A percentile compares a stretch with the other conserved stretches of the same genome.
Conservation (phyloP, 1,139 yeast species). For the Blastobotrys indianensis region DNA sequence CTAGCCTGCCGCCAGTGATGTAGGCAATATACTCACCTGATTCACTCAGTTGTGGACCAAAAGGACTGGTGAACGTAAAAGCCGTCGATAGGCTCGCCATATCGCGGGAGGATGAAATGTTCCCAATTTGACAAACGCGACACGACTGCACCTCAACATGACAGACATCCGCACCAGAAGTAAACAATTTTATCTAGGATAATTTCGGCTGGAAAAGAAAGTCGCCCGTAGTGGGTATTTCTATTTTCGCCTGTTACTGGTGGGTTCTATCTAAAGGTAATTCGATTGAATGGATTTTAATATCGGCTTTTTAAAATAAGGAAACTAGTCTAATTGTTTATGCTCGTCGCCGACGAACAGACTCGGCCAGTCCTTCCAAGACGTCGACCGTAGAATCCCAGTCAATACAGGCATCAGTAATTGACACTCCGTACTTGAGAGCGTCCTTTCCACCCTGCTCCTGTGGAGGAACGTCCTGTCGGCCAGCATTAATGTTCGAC, state of each 20-base stretch:
- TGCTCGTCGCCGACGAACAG: conserved; percentile 71
- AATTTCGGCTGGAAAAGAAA: no score
- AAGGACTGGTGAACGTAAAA: conserved; percentile 14
- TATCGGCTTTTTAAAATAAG: background rate
- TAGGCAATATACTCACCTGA: conserved; percentile 23
- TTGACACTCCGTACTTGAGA: conserved; percentile 85
- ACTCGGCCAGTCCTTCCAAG: conserved; percentile 63
- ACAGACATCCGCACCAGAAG: no score
- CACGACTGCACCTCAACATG: no score
- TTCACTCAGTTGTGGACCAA: conserved; percentile 19
- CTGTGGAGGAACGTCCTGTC: conserved; percentile 78
- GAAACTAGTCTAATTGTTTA: conserved; percentile 16
- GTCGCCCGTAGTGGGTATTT: no score
- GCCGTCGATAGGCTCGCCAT: conserved; percentile 13
- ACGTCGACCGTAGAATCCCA: conserved; percentile 80
- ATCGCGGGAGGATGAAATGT: background rate
- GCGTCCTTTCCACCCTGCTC: conserved; percentile 63
- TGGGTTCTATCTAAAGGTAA: no score
- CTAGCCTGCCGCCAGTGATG: conserved; percentile 19
- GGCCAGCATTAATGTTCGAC: conserved; percentile 83
- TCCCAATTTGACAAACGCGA: no score
- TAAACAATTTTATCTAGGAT: no score
- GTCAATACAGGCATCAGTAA: conserved; percentile 93
- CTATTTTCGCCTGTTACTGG: no score
- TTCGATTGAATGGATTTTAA: background rate